Evolutionary conservation across 2,329 filamentous ascomycete genomes (phyloP).

Genomic region (Venturiaceae sp.): DNA sequence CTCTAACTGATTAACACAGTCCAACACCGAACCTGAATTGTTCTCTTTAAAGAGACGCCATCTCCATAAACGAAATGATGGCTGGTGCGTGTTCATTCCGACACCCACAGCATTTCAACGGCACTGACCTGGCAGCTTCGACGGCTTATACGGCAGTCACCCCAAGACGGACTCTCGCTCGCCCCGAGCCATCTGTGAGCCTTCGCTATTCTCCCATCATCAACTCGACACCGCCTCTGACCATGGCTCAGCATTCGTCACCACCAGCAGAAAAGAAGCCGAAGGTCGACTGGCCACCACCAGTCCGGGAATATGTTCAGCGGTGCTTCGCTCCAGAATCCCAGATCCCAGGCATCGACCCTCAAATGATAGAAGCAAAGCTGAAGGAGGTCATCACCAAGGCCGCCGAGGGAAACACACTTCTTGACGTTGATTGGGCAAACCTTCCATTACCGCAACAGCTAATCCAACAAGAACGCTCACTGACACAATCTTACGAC

Average conservation of each 20-base stretch:
- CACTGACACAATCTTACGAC: slow-evolving; percentile 29
- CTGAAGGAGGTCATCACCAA: slow-evolving; percentile 78
- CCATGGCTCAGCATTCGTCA: slow-evolving; percentile 20
- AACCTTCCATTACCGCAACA: slow-evolving; percentile 75
- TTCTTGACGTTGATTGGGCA: slow-evolving; percentile 75
- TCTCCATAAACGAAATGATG: slow-evolving; percentile 1
- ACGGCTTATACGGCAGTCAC: slow-evolving; percentile 36
- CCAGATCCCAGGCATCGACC: slow-evolving; percentile 30
- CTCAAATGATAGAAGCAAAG: slow-evolving; percentile 67
- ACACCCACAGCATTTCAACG: not conserved
- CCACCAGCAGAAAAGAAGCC: slow-evolving; percentile 47
- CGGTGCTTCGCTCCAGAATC: slow-evolving; percentile 75
- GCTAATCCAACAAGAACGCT: slow-evolving; percentile 64
- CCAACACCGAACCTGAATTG: not conserved
- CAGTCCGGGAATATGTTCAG: slow-evolving; percentile 82
- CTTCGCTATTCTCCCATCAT: not conserved
- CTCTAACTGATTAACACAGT: not conserved
- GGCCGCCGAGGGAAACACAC: slow-evolving; percentile 62
- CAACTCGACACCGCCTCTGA: not conserved
- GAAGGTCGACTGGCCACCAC: slow-evolving; percentile 16
- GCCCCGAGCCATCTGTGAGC: slow-evolving; percentile 14
- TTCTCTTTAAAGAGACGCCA: not conserved
- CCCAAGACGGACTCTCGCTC: slow-evolving; percentile 29
- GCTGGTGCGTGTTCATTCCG: not conserved
- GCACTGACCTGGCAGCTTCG: not conserved